A percentile compares a stretch with the other conserved stretches of the same genome.
Conservation (phyloP, 2,329 filamentous ascomycete species). For the Orbilia quercus region DNA sequence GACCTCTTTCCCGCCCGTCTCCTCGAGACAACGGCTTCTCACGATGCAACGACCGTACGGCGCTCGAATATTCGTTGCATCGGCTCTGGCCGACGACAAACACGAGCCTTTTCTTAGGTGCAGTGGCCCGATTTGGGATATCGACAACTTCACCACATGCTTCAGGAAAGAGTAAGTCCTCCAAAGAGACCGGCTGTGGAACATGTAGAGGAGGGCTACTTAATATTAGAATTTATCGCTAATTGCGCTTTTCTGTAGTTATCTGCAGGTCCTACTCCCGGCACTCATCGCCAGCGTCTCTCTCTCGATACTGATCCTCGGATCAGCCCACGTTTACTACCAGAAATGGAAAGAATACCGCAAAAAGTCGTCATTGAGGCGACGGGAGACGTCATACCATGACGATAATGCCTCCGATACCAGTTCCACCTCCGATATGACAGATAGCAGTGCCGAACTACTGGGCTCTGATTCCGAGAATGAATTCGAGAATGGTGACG, state of each 20-base stretch:
- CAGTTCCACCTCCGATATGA: constrained; percentile 14
- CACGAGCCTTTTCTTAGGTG: constrained; percentile 58
- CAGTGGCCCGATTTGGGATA: constrained; percentile 66
- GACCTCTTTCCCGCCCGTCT: constrained; percentile 30
- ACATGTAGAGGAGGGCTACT: background rate
- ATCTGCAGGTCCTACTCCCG: constrained; percentile 82
- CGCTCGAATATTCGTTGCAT: constrained; percentile 49
- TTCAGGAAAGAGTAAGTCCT: constrained; percentile 63
- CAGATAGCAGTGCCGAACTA: constrained; percentile 59
- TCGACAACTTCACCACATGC: constrained; percentile 74
- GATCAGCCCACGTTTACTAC: constrained; percentile 48
- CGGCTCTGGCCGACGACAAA: constrained; percentile 48
- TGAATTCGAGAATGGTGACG: constrained; percentile 72
- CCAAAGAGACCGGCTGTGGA: background rate
- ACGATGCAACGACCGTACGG: constrained; percentile 52
- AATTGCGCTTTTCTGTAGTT: constrained; percentile 67
- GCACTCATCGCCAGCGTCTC: constrained; percentile 77
- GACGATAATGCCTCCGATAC: constrained; percentile 40
- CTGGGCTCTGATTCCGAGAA: constrained; percentile 64
- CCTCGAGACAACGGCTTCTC: constrained; percentile 43
- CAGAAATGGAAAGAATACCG: constrained; percentile 50
- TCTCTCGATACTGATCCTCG: constrained; percentile 70
- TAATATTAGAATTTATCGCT: background rate
- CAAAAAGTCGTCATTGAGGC: constrained; percentile 6
- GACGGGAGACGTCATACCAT: constrained; percentile 5